A percentile compares a stretch with the other conserved stretches of the same genome.
phyloP scores from a whole-genome alignment of 371 early-diverging fungal genomes.

The Mortierella sp. region DNA sequence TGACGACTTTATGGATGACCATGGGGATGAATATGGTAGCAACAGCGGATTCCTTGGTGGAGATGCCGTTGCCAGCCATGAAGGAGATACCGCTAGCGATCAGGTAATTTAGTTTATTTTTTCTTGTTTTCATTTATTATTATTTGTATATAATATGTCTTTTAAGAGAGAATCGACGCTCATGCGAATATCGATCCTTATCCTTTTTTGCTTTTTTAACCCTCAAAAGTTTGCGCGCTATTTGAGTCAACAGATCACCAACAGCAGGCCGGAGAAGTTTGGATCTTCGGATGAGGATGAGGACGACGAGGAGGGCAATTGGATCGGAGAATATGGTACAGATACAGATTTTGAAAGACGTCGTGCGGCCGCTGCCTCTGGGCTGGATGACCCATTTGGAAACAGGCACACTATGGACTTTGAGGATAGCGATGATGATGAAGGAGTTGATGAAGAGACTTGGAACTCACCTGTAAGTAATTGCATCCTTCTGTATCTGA shows the following conservation, averaged over 20 bases:
- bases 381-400: constrained; percentile 38
- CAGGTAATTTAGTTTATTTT: constrained; percentile 34
- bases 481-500: background rate
- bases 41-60: constrained; percentile 53
- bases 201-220: constrained; percentile 16
- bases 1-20: constrained; percentile 61
- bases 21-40: constrained; percentile 60
- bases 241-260: constrained; percentile 73
- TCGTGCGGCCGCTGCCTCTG: constrained; percentile 22
- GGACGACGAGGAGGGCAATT: constrained; percentile 68
- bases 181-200: background rate
- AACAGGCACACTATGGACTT: constrained; percentile 32
- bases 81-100: constrained; percentile 65
- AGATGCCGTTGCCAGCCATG: constrained; percentile 58
- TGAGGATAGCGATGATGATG: constrained; percentile 52
- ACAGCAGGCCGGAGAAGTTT: constrained; percentile 73
- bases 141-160: background rate
- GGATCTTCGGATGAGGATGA: constrained; percentile 66
- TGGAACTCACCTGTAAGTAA: constrained; percentile 33
- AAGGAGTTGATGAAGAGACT: constrained; percentile 45
- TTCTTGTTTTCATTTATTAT: background rate
- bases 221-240: constrained; percentile 73
- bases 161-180: background rate
- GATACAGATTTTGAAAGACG: constrained; percentile 43
- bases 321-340: constrained; percentile 51